Base-by-base conservation (phyloP, 2,329 filamentous ascomycete genomes). In the Penicillium sp. region DNA sequence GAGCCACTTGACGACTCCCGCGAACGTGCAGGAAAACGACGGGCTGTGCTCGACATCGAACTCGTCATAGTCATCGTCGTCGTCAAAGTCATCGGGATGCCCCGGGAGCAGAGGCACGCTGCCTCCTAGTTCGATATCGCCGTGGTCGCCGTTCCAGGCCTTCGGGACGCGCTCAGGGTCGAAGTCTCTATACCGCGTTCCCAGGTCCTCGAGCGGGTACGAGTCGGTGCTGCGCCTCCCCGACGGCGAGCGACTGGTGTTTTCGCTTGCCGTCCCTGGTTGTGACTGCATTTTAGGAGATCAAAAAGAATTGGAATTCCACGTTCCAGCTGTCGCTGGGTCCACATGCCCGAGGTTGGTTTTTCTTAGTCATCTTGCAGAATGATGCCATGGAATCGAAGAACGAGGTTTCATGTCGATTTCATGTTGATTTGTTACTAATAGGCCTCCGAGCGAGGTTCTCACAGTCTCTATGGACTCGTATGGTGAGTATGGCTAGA, bases 1-100 rank as follows among this genome's bases (percentile, higher is more conserved):
- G 28, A 66, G 51, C 63, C 67, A 69, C 4, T 54, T 25, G 13
- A 35, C 39, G 20, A 66, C 59, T 10, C 59, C 60, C 1, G 59
- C 40, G n/a, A 58, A 9, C 6, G 57, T 55, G 47, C 59, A 66
- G 23, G 60, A 60, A 42, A 62, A 63, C 44, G 53, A 49, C 41
- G 55, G 57, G 18, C 55, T 48, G 3, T 35, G 31, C 12, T 35
- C 45, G 31, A 32, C 38, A 35, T 41, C 12, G 38, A 49, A 40
- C 4, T 50, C 45, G 23, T 50, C 47, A 40, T 42, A 49, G 13
- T 53, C 47, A 1, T 45, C 53, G 24, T 49, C 50, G 20, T 44
- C 43, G 18, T 38, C 33, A 10, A 35, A 46, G 1, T 39, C 25
- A 10, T 48, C 41, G 23, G 35, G 27, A 40, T 28, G 4, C 48